These are phyloP conservation scores for Penicillium dipodomyicola DNA, from an alignment of 495 filamentous ascomycete genomes.

Conservation along the genomic window DNA sequence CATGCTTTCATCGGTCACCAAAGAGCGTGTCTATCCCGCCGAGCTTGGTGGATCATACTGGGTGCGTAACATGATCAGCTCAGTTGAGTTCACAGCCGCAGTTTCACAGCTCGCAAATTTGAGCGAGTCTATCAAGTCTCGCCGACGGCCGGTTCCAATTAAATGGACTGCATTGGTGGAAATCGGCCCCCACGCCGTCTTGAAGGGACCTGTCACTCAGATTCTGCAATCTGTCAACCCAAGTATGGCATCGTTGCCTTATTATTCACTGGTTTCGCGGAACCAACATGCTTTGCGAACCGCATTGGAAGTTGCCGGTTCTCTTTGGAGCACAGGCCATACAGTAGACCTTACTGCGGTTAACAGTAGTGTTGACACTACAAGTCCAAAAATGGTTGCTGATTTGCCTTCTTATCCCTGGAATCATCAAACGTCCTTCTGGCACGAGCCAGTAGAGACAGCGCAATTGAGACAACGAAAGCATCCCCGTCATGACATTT, in stretches of 20 bases:
- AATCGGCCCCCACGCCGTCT: slow-evolving; percentile 58
- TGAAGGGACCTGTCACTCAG: slow-evolving; percentile 59
- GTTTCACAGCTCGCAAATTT: slow-evolving; percentile 17
- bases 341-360: slow-evolving; percentile 26
- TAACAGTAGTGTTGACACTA: slow-evolving; percentile 18
- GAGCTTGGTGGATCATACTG: slow-evolving; percentile 37
- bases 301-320: slow-evolving; percentile 34
- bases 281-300: slow-evolving; percentile 32
- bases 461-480: slow-evolving; percentile 22
- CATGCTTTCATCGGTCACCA: slow-evolving; percentile 42
- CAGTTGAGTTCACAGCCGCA: slow-evolving; percentile 44
- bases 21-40: slow-evolving; percentile 17
- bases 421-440: slow-evolving; percentile 36
- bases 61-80: slow-evolving; percentile 42
- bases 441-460: slow-evolving; percentile 49
- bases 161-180: slow-evolving; percentile 40
- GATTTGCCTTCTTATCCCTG: slow-evolving; percentile 50
- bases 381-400: slow-evolving; percentile 17
- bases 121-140: slow-evolving; percentile 21
- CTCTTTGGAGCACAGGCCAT: slow-evolving; percentile 36
- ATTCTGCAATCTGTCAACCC: slow-evolving; percentile 43
- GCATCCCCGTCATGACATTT: slow-evolving; percentile 38
- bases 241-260: slow-evolving; percentile 29
- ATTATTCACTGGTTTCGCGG: slow-evolving; percentile 35
- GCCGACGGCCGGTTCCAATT: slow-evolving; percentile 20